These are phyloP conservation scores for Prunus mongolica DNA, from an alignment of 306 rosid genomes.

Conservation along the genomic window DNA sequence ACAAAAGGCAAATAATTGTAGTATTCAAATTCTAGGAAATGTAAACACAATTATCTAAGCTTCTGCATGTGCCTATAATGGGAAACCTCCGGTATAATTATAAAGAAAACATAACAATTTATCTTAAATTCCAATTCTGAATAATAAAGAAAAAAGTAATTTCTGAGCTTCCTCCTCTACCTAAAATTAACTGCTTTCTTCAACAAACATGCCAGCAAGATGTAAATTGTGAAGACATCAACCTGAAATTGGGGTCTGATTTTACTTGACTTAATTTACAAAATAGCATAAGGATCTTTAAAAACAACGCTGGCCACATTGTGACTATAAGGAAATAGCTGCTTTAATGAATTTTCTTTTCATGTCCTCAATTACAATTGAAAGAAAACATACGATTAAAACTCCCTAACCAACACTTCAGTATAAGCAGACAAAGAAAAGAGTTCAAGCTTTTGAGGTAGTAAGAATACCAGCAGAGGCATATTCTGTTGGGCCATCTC, in stretches of 20 bases:
- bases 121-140: too few relatives aligned
- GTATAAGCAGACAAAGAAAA: neutral
- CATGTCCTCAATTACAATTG: neutral
- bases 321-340: neutral
- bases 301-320: neutral
- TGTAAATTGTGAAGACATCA: too few relatives aligned
- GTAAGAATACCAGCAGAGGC: slow-evolving; percentile 63
- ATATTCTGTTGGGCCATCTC: slow-evolving; percentile 74
- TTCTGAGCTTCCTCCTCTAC: too few relatives aligned
- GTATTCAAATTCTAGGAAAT: too few relatives aligned
- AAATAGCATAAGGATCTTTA: neutral
- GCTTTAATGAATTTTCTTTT: neutral
- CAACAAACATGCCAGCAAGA: too few relatives aligned
- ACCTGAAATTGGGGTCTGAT: neutral
- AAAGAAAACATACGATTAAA: neutral
- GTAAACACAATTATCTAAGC: too few relatives aligned
- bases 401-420: slow-evolving; percentile 4
- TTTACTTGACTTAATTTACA: neutral
- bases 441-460: neutral
- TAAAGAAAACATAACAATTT: too few relatives aligned
- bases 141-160: too few relatives aligned
- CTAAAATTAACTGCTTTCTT: too few relatives aligned
- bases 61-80: neutral
- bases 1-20: too few relatives aligned
- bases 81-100: neutral